A percentile compares a stretch with the other conserved stretches of the same genome.
phyloP scores from a whole-genome alignment of 768 basidiomycete species.

The Russula virescens region DNA sequence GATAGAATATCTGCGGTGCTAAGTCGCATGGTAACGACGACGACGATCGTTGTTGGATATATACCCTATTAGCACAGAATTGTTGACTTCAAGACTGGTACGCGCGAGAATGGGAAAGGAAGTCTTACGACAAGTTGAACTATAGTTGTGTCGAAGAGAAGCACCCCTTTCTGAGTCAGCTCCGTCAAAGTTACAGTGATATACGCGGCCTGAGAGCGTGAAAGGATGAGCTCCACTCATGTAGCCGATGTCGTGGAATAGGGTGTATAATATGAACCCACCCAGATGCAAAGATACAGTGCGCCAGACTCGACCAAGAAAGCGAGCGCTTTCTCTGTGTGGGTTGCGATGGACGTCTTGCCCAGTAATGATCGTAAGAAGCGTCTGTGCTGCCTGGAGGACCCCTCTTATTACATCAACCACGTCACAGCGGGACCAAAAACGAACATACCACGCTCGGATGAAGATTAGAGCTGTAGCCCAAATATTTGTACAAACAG shows the following conservation, averaged over 20 bases:
- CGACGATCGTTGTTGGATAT: slow-evolving; percentile 7
- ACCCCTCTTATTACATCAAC: neutral
- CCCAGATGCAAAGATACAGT: slow-evolving; percentile 11
- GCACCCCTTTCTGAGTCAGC: no score
- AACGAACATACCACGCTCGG: slow-evolving; percentile 2
- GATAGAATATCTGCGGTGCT: slow-evolving; percentile 9
- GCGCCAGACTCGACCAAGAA: slow-evolving; percentile 12
- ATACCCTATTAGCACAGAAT: slow-evolving; percentile 1
- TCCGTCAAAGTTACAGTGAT: neutral
- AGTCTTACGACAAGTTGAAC: slow-evolving; percentile 13
- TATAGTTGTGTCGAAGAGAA: neutral
- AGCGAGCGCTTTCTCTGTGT: neutral
- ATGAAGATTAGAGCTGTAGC: slow-evolving; percentile 14
- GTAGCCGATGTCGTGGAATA: neutral
- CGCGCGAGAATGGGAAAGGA: neutral
- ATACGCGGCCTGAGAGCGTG: neutral
- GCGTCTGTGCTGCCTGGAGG: slow-evolving; percentile 5
- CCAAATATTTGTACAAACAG: slow-evolving; percentile 13
- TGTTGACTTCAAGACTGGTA: neutral
- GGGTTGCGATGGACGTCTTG: neutral
- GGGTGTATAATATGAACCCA: neutral
- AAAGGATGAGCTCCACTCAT: neutral
- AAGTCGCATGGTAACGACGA: slow-evolving; percentile 12
- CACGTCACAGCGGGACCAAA: neutral
- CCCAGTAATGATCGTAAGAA: neutral